These are phyloP conservation scores for Xylaria venustula DNA, from an alignment of 495 filamentous ascomycete genomes.

Conservation along the genomic window DNA sequence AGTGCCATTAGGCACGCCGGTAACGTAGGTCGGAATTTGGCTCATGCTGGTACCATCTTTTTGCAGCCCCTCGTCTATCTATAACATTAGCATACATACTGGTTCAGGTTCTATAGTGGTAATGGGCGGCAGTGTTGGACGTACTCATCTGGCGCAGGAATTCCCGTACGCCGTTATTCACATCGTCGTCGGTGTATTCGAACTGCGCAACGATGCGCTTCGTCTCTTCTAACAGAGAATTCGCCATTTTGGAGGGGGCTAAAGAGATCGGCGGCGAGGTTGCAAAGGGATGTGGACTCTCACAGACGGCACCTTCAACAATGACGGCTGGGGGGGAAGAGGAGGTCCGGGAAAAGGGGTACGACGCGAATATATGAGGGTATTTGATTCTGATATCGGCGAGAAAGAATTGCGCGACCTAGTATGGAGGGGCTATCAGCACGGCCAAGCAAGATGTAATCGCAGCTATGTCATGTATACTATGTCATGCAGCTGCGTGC, in stretches of 20 bases:
- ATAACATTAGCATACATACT: conserved; percentile 9
- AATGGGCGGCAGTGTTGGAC: conserved; percentile 23
- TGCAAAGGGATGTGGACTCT: conserved; percentile 46
- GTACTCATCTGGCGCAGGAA: conserved; percentile 81
- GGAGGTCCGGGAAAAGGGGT: conserved; percentile 31
- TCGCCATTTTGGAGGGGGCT: conserved; percentile 47
- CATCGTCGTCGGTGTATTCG: conserved; percentile 75
- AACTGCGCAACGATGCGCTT: conserved; percentile 80
- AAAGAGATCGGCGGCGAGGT: conserved; percentile 45
- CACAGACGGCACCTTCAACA: conserved; percentile 41
- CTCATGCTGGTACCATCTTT: conserved; percentile 77
- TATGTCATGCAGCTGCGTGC: conserved; percentile 9
- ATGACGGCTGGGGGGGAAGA: conserved; percentile 44
- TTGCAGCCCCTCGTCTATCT: conserved; percentile 71
- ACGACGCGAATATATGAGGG: conserved; percentile 32
- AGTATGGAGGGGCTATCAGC: conserved; percentile 27
- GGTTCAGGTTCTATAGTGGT: not conserved
- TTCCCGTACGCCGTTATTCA: conserved; percentile 75
- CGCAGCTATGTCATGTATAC: conserved; percentile 20
- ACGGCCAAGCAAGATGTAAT: conserved; percentile 14
- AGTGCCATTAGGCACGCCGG: conserved; percentile 91
- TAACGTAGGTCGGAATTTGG: conserved; percentile 97
- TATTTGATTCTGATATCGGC: conserved; percentile 34
- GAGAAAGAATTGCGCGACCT: conserved; percentile 30
- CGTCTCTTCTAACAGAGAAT: conserved; percentile 63